These are phyloP conservation scores for Dichomitus squalens DNA, from an alignment of 1,284 basidiomycete genomes.

Conservation along the genomic window DNA sequence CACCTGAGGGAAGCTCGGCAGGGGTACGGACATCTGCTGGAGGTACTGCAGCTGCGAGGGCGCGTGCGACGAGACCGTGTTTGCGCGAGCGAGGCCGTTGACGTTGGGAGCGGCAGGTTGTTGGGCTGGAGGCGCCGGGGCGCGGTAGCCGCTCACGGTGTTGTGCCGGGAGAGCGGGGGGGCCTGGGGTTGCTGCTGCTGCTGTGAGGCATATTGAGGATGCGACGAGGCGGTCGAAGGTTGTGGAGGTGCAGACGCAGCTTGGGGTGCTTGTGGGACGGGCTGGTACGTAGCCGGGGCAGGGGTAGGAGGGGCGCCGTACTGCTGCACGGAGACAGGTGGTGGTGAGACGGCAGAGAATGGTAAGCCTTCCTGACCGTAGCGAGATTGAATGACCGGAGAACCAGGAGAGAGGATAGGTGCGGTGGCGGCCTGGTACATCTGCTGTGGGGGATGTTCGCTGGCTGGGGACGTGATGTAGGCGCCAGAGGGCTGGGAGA, in stretches of 20 bases:
- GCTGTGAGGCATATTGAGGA: constrained; percentile 14
- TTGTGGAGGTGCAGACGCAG: constrained; percentile 15
- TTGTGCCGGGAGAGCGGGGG: constrained; percentile 43
- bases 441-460: constrained; percentile 19
- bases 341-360: constrained; percentile 24
- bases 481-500: constrained; percentile 11
- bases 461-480: constrained; percentile 18
- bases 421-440: constrained; percentile 19
- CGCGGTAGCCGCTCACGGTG: constrained; percentile 37
- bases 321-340: constrained; percentile 33
- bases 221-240: constrained; percentile 9
- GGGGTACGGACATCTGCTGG: constrained; percentile 35
- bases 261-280: constrained; percentile 14
- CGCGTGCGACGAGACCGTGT: constrained; percentile 28
- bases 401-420: constrained; percentile 13
- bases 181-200: constrained; percentile 22
- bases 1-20: constrained; percentile 71
- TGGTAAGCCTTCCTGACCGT: constrained; percentile 14
- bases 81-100: constrained; percentile 26
- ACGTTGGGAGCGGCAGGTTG: background rate
- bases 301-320: constrained; percentile 20
- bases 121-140: constrained; percentile 5
- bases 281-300: constrained; percentile 19
- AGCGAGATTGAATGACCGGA: constrained; percentile 10
- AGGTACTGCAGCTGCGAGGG: constrained; percentile 38